Evolutionary conservation across 257 asterid species (phyloP), one percentile per base, ranked within the genome.

Genomic region (Prunella vulgaris): DNA sequence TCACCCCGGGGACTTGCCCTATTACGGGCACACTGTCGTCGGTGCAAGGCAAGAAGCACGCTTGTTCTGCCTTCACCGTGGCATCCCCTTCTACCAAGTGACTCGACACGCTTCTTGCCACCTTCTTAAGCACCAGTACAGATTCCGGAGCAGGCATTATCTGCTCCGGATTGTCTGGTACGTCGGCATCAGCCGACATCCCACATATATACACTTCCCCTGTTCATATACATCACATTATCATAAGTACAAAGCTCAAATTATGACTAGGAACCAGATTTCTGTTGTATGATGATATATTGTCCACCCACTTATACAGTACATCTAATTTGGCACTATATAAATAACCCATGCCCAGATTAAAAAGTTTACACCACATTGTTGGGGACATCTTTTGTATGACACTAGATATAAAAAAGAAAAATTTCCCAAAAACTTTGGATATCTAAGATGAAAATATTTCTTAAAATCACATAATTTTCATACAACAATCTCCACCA

Each of bases 181-280:
- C 95, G 73, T 93, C 97, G 3, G 81, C 92, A 72, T 82, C 90
- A 0, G 86, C 89, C 2, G 97, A 85, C 97, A 88, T 88, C 71
- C 97, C 99, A 61, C 99, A 93, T 73, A 93, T 72, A 78, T 90
- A 90, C 63, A 93, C 97, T 82, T 93, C 99, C 77, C 98, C 98
- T 88, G 80, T 40, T 62, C 38, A 70, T 35, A 22, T 3, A 25
- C 27, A 66, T 7, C 2, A 13, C 37, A 24, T 24, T 24, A 56
- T 56, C 20, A 24, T 22, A 12, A 22, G 60, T 10, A 10, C 7
- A 20, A 6, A 5, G 17, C 22, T 2, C 2, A 22, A 24, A 17
- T 48, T 42, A 0, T 12, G 49, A 42, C 9, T 38, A 38, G 46
- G 10, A 38, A 38, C 10, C 46, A 38, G 14, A 10, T 10, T 38